These are phyloP conservation scores for Plectosphaerella cucumerina DNA, from an alignment of 2,329 filamentous ascomycete genomes.

Conservation along the genomic window DNA sequence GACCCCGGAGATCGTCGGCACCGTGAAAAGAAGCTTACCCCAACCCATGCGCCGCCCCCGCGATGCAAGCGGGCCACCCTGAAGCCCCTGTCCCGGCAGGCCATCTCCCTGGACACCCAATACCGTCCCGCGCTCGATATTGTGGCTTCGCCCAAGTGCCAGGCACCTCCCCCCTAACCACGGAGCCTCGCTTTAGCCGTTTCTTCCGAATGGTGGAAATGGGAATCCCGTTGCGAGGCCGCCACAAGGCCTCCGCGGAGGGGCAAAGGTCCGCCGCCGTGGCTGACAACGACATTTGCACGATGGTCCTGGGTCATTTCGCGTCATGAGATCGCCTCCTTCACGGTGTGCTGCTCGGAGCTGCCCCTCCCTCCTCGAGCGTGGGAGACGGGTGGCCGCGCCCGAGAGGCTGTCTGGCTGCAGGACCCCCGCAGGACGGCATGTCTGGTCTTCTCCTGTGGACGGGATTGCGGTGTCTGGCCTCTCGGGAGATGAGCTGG, in stretches of 20 bases:
- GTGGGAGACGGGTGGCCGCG: background rate
- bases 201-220: background rate
- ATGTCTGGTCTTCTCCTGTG: background rate
- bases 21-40: background rate
- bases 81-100: background rate
- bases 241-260: background rate
- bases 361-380: background rate
- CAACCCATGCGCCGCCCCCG: background rate
- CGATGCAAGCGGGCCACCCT: too few relatives aligned
- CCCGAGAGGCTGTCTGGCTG: background rate
- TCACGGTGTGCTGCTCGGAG: background rate
- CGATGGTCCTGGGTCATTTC: background rate
- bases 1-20: too few relatives aligned
- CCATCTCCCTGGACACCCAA: background rate
- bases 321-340: background rate
- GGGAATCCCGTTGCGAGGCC: background rate
- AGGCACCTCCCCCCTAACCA: background rate
- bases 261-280: background rate
- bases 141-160: slow-evolving; percentile 1
- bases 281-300: background rate
- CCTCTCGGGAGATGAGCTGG: background rate
- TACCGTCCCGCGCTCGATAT: background rate
- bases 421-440: background rate
- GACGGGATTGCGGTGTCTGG: background rate
- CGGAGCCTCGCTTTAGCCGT: background rate